phyloP scores from a whole-genome alignment of 73 alveolate genomes.

The Breviolum minutum region DNA sequence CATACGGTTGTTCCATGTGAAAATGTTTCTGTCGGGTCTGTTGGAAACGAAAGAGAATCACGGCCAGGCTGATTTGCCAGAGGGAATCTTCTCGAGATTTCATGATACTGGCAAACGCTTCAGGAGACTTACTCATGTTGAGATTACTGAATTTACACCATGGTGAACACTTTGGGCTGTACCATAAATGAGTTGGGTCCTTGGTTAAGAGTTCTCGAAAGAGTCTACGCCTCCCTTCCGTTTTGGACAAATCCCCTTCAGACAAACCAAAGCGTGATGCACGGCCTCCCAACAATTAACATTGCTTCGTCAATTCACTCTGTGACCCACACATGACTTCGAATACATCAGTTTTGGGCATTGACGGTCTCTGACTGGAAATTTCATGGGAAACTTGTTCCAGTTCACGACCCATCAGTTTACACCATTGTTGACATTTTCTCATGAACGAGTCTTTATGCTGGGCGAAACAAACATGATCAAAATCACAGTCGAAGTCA shows the following conservation, averaged over 20 bases:
- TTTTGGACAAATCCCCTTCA: neutral
- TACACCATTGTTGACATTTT: neutral
- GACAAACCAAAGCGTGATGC: neutral
- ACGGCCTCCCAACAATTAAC: neutral
- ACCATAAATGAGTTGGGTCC: neutral
- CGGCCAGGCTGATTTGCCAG: neutral
- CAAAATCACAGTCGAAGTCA: neutral
- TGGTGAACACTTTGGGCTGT: neutral
- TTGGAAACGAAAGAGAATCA: neutral
- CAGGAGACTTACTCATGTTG: neutral
- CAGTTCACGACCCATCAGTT: neutral
- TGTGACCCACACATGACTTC: neutral
- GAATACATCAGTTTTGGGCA: neutral
- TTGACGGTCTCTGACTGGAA: neutral
- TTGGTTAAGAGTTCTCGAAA: neutral
- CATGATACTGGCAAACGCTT: neutral
- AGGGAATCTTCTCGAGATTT: neutral
- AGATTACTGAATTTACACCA: neutral
- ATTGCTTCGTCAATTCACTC: neutral
- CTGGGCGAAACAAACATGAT: no score
- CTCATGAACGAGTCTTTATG: neutral
- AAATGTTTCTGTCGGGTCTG: neutral
- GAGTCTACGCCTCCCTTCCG: neutral
- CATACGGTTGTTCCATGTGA: slow-evolving; percentile 1
- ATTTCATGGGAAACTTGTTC: neutral